Percentiles rank a stretch among this genome's conserved stretches.
These are phyloP conservation scores for Suhomyces xylopsoci DNA, from an alignment of 805 yeast genomes.

Conservation along the genomic window DNA sequence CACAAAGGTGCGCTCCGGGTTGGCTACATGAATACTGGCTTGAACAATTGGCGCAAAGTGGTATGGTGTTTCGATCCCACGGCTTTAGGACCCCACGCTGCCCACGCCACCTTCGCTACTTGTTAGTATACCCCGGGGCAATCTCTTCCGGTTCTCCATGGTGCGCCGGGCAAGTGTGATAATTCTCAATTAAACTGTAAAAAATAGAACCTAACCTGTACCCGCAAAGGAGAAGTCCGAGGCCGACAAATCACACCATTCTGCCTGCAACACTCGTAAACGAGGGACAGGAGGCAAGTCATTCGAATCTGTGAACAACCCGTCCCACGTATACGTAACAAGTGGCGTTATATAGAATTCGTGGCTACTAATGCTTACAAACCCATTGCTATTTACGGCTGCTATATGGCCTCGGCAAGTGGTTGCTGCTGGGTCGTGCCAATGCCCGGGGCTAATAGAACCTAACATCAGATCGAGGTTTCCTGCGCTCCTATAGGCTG, in stretches of 20 bases:
- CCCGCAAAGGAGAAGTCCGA: slow-evolving; percentile 14
- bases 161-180: background rate
- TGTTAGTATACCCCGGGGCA: background rate
- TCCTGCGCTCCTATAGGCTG: background rate
- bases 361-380: background rate
- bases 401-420: background rate
- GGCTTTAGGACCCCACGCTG: background rate
- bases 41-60: background rate
- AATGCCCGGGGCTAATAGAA: background rate
- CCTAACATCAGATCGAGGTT: background rate
- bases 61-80: background rate
- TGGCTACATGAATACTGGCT: background rate
- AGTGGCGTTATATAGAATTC: background rate
- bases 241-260: slow-evolving; percentile 10
- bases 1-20: background rate
- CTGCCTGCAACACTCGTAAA: background rate
- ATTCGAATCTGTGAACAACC: background rate
- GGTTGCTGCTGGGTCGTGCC: background rate
- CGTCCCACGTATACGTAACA: background rate
- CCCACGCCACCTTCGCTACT: background rate
- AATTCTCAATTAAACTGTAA: background rate
- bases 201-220: background rate
- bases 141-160: background rate
- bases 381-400: background rate
- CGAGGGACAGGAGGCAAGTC: background rate